Conservation (phyloP, 2,329 filamentous ascomycete genomes). For the Eurotiales sp. region DNA sequence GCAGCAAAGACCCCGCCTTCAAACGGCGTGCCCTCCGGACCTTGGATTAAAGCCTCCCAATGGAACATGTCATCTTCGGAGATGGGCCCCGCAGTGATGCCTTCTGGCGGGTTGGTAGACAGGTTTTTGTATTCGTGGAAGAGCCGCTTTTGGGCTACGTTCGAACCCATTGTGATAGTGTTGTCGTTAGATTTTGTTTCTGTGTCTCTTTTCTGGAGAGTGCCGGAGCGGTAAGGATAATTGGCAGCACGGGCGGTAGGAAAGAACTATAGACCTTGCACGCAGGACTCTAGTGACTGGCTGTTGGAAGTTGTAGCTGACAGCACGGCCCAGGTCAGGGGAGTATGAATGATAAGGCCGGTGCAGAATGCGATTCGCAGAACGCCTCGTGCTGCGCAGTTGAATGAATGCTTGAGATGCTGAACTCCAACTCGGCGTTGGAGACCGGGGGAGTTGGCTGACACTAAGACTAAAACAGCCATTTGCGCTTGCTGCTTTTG, state of each 20-base stretch:
- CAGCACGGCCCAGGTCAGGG: background rate
- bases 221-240: background rate
- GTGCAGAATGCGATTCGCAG: background rate
- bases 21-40: conserved; percentile 91
- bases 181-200: background rate
- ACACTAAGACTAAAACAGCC: too few species aligned
- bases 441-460: too few species aligned
- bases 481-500: background rate
- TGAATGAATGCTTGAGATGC: background rate
- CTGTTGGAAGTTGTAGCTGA: background rate
- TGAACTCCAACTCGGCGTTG: background rate
- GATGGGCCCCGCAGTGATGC: conserved; percentile 90
- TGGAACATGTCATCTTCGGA: conserved; percentile 91
- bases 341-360: background rate
- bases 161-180: conserved; percentile 38
- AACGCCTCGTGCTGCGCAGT: background rate
- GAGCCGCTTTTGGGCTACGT: conserved; percentile 68
- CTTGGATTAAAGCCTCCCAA: conserved; percentile 96
- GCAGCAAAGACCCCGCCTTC: conserved; percentile 95
- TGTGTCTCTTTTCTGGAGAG: background rate
- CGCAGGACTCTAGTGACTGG: background rate
- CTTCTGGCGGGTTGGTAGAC: conserved; percentile 92
- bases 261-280: background rate
- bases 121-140: conserved; percentile 95
- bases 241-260: background rate